These are phyloP conservation scores for Cladosporium sp. DNA, from an alignment of 2,329 filamentous ascomycete genomes.

Conservation along the genomic window DNA sequence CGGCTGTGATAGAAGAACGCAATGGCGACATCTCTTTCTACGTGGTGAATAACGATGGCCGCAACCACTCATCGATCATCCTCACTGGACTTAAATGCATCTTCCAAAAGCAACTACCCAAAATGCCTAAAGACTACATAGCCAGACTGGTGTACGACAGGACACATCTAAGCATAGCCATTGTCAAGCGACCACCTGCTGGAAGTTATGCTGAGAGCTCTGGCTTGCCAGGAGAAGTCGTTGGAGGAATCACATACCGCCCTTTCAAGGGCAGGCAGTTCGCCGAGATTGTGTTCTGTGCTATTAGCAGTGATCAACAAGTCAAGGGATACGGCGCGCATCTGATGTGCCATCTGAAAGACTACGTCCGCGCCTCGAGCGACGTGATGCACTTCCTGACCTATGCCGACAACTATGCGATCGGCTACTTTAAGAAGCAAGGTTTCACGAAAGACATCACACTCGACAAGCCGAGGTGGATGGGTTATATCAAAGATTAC, in stretches of 20 bases:
- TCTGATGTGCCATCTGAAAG: conserved; percentile 94
- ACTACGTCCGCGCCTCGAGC: conserved; percentile 96
- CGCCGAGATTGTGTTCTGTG: conserved; percentile 97
- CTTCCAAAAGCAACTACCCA: conserved; percentile 96
- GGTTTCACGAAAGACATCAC: conserved; percentile 99
- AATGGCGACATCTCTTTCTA: conserved; percentile 94
- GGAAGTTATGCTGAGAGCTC: conserved; percentile 28
- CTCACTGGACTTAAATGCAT: conserved; percentile 95
- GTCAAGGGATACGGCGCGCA: conserved; percentile 98
- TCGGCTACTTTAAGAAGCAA: conserved; percentile 98
- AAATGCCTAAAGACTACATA: conserved; percentile 99
- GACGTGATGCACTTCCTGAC: conserved; percentile 98
- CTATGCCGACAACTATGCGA: conserved; percentile 98
- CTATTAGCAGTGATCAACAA: conserved; percentile 95
- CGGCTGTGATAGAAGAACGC: conserved; percentile 88
- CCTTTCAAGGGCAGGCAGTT: conserved; percentile 90
- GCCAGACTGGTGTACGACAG: conserved; percentile 95
- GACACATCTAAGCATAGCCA: conserved; percentile 92
- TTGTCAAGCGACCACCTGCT: conserved; percentile 83
- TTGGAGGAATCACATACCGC: conserved; percentile 89
- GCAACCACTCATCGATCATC: conserved; percentile 84
- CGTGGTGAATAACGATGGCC: conserved; percentile 94
- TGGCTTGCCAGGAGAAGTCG: conserved; percentile 31
- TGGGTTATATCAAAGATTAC: conserved; percentile 99
- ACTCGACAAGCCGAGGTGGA: conserved; percentile 84